Percentiles rank a stretch among this genome's conserved stretches.
Conservation (phyloP, 2,329 filamentous ascomycete genomes). For the Endocalyx cinctus region DNA sequence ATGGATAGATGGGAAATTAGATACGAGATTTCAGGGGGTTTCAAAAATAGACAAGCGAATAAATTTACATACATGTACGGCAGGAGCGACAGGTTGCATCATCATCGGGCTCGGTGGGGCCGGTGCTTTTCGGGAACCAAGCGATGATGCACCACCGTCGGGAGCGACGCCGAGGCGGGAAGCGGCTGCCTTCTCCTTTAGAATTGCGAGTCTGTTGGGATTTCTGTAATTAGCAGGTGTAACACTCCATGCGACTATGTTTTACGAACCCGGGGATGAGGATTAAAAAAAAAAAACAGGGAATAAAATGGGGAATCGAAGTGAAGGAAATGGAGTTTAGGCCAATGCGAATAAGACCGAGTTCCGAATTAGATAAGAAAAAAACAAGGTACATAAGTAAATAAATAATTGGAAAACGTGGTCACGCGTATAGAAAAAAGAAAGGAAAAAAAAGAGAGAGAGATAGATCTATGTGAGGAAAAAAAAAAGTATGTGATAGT, state of each 20-base stretch:
- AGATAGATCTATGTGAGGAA: too few species aligned
- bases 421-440: background rate
- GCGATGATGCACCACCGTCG: slow-evolving; percentile 14
- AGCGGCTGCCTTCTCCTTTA: slow-evolving; percentile 49
- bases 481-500: too few species aligned
- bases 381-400: slow-evolving; percentile 3
- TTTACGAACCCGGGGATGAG: background rate
- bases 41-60: too few species aligned
- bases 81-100: slow-evolving; percentile 13
- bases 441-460: slow-evolving; percentile 2
- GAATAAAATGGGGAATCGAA: background rate
- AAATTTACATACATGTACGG: slow-evolving; percentile 18
- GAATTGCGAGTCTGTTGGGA: slow-evolving; percentile 37
- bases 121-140: slow-evolving; percentile 20
- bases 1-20: background rate
- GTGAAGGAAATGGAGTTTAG: too few species aligned
- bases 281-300: too few species aligned
- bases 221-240: background rate
- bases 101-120: slow-evolving; percentile 15
- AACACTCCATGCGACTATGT: slow-evolving; percentile 1
- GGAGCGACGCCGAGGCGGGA: slow-evolving; percentile 43
- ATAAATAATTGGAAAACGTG: background rate
- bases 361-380: slow-evolving; percentile 7
- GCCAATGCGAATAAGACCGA: too few species aligned
- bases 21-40: too few species aligned